These are phyloP conservation scores for Skeletonema grethae DNA, from an alignment of 108 stramenopile species.

Conservation along the genomic window DNA sequence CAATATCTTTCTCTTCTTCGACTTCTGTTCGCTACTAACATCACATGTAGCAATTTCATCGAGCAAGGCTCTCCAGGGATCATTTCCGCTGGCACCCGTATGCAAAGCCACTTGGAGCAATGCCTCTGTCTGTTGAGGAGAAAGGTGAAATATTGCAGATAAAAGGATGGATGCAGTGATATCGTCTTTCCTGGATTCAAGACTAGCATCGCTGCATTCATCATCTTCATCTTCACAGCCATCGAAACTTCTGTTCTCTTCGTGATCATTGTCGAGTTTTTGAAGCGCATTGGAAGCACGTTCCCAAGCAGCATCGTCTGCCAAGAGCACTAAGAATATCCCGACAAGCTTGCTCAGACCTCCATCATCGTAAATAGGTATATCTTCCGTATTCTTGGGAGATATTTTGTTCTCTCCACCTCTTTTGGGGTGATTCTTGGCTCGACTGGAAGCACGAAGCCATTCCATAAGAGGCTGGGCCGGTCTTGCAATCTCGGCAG, in stretches of 20 bases:
- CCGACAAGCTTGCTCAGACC: constrained; percentile 33
- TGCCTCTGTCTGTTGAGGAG: not conserved
- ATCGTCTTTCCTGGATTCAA: constrained; percentile 23
- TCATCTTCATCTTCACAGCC: constrained; percentile 9
- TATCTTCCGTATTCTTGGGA: not conserved
- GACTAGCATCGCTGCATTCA: not conserved
- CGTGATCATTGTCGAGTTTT: not conserved
- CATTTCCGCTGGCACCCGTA: constrained; percentile 20
- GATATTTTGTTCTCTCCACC: not conserved
- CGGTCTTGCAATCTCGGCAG: constrained; percentile 17
- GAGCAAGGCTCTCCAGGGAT: constrained; percentile 37
- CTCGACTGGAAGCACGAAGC: constrained; percentile 4
- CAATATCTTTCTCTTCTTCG: not conserved
- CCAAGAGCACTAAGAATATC: constrained; percentile 20
- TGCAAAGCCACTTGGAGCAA: constrained; percentile 12
- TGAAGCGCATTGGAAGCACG: constrained; percentile 14
- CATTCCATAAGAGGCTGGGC: not conserved
- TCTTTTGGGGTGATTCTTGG: not conserved
- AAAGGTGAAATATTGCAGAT: constrained; percentile 7
- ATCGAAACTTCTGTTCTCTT: not conserved
- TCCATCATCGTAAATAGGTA: constrained; percentile 22
- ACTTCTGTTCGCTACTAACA: not conserved
- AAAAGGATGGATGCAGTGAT: constrained; percentile 22
- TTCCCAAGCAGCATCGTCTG: constrained; percentile 19
- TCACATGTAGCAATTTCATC: not conserved